phyloP scores from a whole-genome alignment of 768 basidiomycete genomes.

The Termitomyces heimii region DNA sequence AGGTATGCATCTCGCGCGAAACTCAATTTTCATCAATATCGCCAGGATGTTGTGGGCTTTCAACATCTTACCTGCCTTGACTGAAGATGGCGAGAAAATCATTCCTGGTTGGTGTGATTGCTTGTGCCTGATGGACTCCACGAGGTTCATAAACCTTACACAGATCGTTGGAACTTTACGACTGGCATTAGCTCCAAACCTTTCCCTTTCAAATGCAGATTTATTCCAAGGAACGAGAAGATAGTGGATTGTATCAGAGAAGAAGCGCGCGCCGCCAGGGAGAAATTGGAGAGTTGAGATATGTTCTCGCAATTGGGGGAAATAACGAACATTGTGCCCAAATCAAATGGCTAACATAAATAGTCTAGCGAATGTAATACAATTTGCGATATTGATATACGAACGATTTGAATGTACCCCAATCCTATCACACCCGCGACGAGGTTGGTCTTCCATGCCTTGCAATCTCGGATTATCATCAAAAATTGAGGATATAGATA shows the following conservation, averaged over 20 bases:
- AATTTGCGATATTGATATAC: not conserved
- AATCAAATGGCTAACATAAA: not conserved
- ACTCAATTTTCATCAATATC: conserved; percentile 28
- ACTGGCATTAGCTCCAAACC: conserved; percentile 29
- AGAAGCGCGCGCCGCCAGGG: conserved; percentile 18
- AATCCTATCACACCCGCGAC: not conserved
- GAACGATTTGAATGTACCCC: not conserved
- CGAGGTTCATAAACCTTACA: not conserved
- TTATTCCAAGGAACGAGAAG: conserved; percentile 20
- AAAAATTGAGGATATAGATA: not conserved
- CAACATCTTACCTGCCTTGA: conserved; percentile 19
- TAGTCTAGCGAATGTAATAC: not conserved
- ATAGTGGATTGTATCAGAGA: conserved; percentile 16
- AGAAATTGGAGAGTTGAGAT: not conserved
- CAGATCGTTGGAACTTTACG: conserved; percentile 14
- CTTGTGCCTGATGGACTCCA: too few relatives aligned
- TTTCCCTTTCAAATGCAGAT: conserved; percentile 24
- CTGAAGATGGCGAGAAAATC: conserved; percentile 4
- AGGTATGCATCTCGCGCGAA: conserved; percentile 28
- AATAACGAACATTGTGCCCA: not conserved
- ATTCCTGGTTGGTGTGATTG: not conserved
- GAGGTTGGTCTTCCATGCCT: not conserved
- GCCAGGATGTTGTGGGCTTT: conserved; percentile 30
- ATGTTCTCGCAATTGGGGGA: too few relatives aligned
- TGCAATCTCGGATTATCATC: not conserved